Base-by-base conservation (phyloP, 208 protist genomes). In the Borovskyia barvae region DNA sequence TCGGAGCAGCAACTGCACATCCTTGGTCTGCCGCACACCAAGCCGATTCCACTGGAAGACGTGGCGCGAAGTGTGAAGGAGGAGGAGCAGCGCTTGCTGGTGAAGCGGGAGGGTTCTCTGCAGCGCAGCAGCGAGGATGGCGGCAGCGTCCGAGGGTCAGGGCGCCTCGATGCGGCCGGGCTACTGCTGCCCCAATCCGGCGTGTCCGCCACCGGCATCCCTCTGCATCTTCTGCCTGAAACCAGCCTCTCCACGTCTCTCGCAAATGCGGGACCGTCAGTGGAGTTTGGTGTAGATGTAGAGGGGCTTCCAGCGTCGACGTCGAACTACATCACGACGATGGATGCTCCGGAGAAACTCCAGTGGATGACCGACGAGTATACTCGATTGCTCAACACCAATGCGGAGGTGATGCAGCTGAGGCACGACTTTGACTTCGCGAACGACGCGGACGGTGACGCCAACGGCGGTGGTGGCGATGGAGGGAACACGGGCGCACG, bases 1-100 rank as follows among this genome's bases (percentile, higher is more conserved):
- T 54, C 89, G 29, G 69, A 82, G 67, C 64, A 78, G 51, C 89
- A 95, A 71, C 73, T 95, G 37, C 69, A 76, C 42, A 90, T 95
- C 45, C 66, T 95, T 14, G 89, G 85, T 9, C 77, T 95, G 43
- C 81, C 78, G 1, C 61, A 92, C 71, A 85, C 85, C 12, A 82
- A 82, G 35, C 85, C 88, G 1, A 91, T 95, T 33, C 52, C 85
- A 15, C 64, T 58, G 17, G 66, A 82, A 35, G 72, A 71, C 35
- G 80, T 87, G 25, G 69, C 76, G 63, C 59, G 76, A 35, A 88
- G 80, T 61, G 68, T 91, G 32, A 86, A 82, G 69, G 57, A 61
- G 15, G 85, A 95, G 63, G 83, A 92, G 67, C 67, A 76, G 19
- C 79, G 81, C 48, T 67, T 92, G 32, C 49, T 89, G 7, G 33